These are phyloP conservation scores for Tardiomyces digboiensis DNA, from an alignment of 1,139 yeast species.

Conservation along the genomic window DNA sequence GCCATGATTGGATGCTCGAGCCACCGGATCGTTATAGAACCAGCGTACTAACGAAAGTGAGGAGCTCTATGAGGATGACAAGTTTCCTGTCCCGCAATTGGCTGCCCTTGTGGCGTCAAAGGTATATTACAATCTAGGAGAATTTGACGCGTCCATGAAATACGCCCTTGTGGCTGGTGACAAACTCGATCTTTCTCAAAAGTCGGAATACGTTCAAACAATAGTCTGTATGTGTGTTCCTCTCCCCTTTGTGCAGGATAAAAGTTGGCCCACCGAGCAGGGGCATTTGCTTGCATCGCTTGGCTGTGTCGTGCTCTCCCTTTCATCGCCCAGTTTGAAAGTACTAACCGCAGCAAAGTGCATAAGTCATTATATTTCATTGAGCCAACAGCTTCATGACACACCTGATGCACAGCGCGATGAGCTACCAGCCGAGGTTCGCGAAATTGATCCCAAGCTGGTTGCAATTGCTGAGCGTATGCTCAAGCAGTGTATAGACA, in stretches of 20 bases:
- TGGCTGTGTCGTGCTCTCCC: too few species aligned
- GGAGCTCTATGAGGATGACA: conserved; percentile 79
- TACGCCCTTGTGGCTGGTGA: conserved; percentile 83
- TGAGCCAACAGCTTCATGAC: conserved; percentile 46
- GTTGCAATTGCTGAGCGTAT: conserved; percentile 70
- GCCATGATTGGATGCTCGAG: too few species aligned
- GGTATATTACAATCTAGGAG: conserved; percentile 93
- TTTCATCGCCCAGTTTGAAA: background rate
- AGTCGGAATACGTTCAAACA: conserved; percentile 86
- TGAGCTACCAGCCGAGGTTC: conserved; percentile 11
- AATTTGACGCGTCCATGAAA: conserved; percentile 82
- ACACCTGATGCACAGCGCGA: conserved; percentile 23
- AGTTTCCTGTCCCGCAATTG: conserved; percentile 64
- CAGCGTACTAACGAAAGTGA: conserved; percentile 37
- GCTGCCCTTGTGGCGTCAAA: conserved; percentile 94
- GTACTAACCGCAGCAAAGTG: conserved; percentile 34
- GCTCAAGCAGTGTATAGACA: conserved; percentile 67
- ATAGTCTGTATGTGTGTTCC: conserved; percentile 44
- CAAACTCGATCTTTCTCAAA: conserved; percentile 61
- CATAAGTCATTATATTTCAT: conserved; percentile 67
- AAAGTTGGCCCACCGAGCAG: conserved; percentile 33
- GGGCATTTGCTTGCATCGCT: too few species aligned
- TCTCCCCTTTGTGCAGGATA: too few species aligned
- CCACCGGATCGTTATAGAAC: too few species aligned
- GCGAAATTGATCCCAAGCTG: conserved; percentile 50